Evolutionary conservation across 179 eudicot genomes (phyloP).

Genomic region (Silene coronaria): DNA sequence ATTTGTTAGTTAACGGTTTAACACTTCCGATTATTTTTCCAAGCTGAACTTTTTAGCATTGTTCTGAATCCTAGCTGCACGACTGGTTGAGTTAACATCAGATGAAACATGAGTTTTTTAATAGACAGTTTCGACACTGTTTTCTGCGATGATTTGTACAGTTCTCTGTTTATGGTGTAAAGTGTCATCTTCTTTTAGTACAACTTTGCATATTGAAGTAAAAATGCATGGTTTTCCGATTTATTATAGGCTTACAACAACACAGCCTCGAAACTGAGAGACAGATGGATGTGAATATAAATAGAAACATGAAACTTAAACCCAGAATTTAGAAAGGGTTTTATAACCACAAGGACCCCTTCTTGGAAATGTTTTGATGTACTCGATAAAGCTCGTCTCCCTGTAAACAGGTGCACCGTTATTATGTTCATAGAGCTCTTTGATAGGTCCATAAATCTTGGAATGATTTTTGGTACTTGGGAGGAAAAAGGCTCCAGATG

Average conservation of each 20-base stretch:
- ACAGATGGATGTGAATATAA: neutral
- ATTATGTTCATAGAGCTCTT: constrained; percentile 7
- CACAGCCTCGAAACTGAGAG: neutral
- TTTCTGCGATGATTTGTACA: neutral
- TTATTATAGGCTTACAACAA: neutral
- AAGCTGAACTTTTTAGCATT: too few relatives aligned
- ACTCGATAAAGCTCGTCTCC: constrained; percentile 17
- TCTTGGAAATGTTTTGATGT: constrained; percentile 15
- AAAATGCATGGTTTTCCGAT: neutral
- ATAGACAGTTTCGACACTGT: neutral
- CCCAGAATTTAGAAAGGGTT: constrained; percentile 15
- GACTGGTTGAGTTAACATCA: too few relatives aligned
- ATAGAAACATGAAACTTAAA: neutral
- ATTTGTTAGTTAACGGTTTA: too few relatives aligned
- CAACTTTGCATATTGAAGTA: neutral
- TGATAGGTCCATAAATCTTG: constrained; percentile 4
- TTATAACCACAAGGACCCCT: constrained; percentile 17
- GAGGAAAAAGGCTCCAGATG: constrained; percentile 16
- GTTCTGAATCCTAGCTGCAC: too few relatives aligned
- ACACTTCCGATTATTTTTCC: too few relatives aligned
- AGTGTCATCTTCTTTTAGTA: neutral
- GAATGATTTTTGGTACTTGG: constrained; percentile 11
- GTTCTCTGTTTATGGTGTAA: neutral
- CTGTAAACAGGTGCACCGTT: constrained; percentile 9
- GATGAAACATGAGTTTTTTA: too few relatives aligned